phyloP scores from a whole-genome alignment of 176 grass and related monocot species.

The Avena eriantha region DNA sequence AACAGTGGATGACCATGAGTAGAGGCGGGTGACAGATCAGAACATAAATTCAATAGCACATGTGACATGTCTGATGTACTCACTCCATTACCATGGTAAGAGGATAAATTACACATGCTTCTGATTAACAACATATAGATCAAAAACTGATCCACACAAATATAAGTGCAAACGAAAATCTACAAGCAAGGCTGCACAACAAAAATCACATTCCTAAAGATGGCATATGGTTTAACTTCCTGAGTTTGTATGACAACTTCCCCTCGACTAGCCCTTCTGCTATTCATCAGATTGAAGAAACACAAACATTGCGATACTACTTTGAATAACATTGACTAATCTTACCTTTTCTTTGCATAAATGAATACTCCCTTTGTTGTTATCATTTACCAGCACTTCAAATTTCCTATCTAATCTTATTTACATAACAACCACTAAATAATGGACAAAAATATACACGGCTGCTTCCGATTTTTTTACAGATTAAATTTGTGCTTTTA shows the following conservation, averaged over 20 bases:
- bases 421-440: background rate
- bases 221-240: constrained; percentile 7
- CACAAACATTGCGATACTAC: constrained; percentile 12
- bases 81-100: constrained; percentile 24
- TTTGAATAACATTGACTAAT: constrained; percentile 6
- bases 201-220: constrained; percentile 26
- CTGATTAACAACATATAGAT: background rate
- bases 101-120: background rate
- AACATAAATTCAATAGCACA: constrained; percentile 22
- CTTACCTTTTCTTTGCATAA: background rate
- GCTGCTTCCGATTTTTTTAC: background rate
- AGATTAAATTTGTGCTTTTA: background rate
- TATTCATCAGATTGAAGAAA: constrained; percentile 24
- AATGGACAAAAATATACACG: background rate
- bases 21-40: background rate
- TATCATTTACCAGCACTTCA: background rate
- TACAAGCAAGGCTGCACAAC: background rate
- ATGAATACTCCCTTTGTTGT: constrained; percentile 5
- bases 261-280: background rate
- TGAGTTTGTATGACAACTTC: background rate
- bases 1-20: constrained; percentile 11
- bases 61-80: constrained; percentile 33
- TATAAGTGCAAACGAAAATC: constrained; percentile 6
- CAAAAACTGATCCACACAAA: background rate
- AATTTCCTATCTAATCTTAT: background rate